Base-by-base conservation (phyloP, 169 alveolate genomes). In the Eimeria maxima region DNA sequence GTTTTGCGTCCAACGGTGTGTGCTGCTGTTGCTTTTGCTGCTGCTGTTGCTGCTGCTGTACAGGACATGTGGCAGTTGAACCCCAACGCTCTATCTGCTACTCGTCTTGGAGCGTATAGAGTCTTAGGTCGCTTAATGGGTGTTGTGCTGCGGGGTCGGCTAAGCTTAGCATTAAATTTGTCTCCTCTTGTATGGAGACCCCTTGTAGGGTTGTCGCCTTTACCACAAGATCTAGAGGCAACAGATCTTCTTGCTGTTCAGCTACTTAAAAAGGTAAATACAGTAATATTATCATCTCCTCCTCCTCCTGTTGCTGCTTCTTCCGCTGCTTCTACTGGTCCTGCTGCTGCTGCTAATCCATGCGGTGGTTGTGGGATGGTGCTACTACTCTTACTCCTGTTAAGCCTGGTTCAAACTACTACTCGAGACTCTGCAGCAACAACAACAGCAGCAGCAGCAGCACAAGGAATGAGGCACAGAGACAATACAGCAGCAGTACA, bases 51-150 rank as follows among this genome's bases (percentile, higher is more conserved):
- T 69, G 80, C 65, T 73, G 65, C 53, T 63, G 81, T n/a, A n/a
- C 96, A 93, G 96, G 96, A 94, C 44, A 42, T 47, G 29, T 94
- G 96, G 96, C 73, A 80, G 60, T 65, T 90, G 53, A 55, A 63
- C 5, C 88, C 90, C 27, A 4, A 84, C 24, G 73, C 83, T 14
- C 65, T 55, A 71, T 81, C 96, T 44, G 57, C 94, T 2, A n/a
- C 44, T 13, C 63, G 97, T 78, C 97, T 97, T 63, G 97, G 97
- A 73, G 96, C 97, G 97, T 98, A 94, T 95, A 95, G 83, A 86
- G 95, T 97, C 74, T 95, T 98, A 45, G 99, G 99, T 18, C 96
- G 97, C 24, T 91, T 98, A 45, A 97, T 98, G 97, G 99, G 99
- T 53, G 97, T 97, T 86, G 98, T 99, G 1, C 94, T 98, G 55